A percentile compares a stretch with the other conserved stretches of the same genome.
Conservation (phyloP, 106 monocot species). For the Dendrobium officinale region DNA sequence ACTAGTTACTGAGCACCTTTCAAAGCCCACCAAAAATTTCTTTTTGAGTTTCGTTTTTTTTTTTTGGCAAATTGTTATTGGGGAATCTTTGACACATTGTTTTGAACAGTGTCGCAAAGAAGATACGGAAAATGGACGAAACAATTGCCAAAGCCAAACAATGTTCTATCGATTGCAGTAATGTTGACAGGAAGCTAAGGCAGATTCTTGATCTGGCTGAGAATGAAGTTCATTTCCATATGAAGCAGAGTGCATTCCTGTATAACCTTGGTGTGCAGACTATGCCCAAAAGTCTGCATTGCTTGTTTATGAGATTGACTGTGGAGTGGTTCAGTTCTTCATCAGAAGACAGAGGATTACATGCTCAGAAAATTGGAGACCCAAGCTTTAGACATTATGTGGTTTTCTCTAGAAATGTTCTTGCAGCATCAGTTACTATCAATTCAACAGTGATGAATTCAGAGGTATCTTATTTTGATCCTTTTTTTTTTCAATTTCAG, state of each 20-base stretch:
- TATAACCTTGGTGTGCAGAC: conserved; percentile 88
- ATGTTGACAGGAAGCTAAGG: conserved; percentile 80
- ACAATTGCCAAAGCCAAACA: conserved; percentile 46
- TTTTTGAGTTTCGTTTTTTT: background rate
- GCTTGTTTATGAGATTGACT: conserved; percentile 89
- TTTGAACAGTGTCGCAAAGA: conserved; percentile 45
- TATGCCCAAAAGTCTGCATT: conserved; percentile 80
- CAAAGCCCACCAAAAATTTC: background rate
- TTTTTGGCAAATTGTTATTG: background rate
- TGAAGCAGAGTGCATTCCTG: conserved; percentile 80
- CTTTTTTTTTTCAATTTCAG: background rate
- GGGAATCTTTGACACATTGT: background rate
- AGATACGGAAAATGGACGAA: conserved; percentile 68
- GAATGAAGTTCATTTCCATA: conserved; percentile 81
- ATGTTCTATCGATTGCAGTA: conserved; percentile 56
- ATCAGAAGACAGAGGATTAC: conserved; percentile 17
- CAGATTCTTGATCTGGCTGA: conserved; percentile 83
- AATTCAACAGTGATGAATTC: conserved; percentile 82
- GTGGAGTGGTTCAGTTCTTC: conserved; percentile 64
- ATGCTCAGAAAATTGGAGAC: conserved; percentile 23
- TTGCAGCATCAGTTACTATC: conserved; percentile 70
- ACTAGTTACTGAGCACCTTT: background rate
- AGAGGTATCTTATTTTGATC: conserved; percentile 36
- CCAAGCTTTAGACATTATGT: conserved; percentile 52
- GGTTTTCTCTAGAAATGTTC: conserved; percentile 65